Evolutionary conservation across 208 protist genomes (phyloP).

Genomic region (Leishmania amazonensis): DNA sequence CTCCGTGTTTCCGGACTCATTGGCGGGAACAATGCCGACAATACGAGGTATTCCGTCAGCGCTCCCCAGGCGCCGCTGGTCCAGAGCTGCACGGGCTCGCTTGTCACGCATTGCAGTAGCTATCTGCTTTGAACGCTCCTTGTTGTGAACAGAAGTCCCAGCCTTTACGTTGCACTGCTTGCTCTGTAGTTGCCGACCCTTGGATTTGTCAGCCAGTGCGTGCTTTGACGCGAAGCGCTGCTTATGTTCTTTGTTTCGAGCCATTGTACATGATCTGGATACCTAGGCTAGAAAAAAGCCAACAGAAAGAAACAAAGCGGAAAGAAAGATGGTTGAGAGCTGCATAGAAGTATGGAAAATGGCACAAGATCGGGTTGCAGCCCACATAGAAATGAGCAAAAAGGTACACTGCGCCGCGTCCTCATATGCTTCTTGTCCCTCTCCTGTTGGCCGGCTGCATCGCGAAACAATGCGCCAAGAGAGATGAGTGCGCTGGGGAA

Average conservation of each 20-base stretch:
- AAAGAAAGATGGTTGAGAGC: background rate
- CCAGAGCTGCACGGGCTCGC: conserved; percentile 42
- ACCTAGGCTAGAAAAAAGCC: background rate
- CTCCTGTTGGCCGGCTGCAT: background rate
- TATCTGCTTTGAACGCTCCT: conserved; percentile 56
- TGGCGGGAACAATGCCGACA: conserved; percentile 80
- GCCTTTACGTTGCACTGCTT: conserved; percentile 50
- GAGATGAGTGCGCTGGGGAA: background rate
- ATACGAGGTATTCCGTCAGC: conserved; percentile 58
- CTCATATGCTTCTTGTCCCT: background rate
- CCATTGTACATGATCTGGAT: conserved; percentile 33
- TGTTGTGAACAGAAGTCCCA: conserved; percentile 39
- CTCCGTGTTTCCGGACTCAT: conserved; percentile 86
- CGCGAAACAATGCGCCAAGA: background rate
- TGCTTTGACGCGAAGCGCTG: conserved; percentile 64
- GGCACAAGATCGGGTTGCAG: background rate
- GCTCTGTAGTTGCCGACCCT: conserved; percentile 61
- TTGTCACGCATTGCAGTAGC: conserved; percentile 52
- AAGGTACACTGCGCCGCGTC: background rate
- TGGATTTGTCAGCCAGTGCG: conserved; percentile 49
- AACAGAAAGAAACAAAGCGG: background rate
- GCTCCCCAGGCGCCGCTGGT: conserved; percentile 58
- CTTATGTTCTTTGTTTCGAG: conserved; percentile 77
- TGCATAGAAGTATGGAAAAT: background rate
- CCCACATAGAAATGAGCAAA: background rate